Percentiles rank a stretch among this genome's conserved stretches.
These are phyloP conservation scores for Flaveria bidentis DNA, from an alignment of 129 eudicot species.

Conservation along the genomic window DNA sequence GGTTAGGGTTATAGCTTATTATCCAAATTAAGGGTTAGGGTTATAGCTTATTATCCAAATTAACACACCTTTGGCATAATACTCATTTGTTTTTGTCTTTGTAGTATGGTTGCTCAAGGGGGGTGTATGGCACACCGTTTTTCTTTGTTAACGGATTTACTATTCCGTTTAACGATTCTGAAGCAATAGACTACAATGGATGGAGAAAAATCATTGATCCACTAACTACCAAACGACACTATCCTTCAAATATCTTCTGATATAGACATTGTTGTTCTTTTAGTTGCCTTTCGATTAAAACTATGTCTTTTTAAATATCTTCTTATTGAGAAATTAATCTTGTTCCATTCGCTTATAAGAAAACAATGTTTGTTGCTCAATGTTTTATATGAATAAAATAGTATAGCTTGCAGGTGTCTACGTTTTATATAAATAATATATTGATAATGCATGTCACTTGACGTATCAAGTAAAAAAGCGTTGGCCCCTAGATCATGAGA, in stretches of 20 bases:
- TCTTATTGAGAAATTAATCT: not conserved
- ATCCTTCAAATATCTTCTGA: conserved; percentile 27
- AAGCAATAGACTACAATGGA: conserved; percentile 43
- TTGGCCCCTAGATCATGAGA: not conserved
- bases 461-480: not conserved
- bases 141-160: conserved; percentile 79
- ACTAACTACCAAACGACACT: conserved; percentile 25
- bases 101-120: conserved; percentile 89
- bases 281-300: not conserved
- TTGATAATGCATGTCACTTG: too few relatives aligned
- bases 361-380: not conserved
- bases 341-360: not conserved
- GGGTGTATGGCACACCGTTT: conserved; percentile 77
- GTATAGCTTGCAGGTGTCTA: too few relatives aligned
- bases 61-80: too few relatives aligned
- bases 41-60: too few relatives aligned
- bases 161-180: conserved; percentile 52
- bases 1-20: too few relatives aligned
- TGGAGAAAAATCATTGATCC: conserved; percentile 81
- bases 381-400: not conserved
- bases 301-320: conserved; percentile 1
- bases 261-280: not conserved
- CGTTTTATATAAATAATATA: conserved; percentile 30
- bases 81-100: not conserved
- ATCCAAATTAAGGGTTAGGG: too few relatives aligned